These are phyloP conservation scores for Uronychia binucleata DNA, from an alignment of 73 alveolate genomes.

Conservation along the genomic window DNA sequence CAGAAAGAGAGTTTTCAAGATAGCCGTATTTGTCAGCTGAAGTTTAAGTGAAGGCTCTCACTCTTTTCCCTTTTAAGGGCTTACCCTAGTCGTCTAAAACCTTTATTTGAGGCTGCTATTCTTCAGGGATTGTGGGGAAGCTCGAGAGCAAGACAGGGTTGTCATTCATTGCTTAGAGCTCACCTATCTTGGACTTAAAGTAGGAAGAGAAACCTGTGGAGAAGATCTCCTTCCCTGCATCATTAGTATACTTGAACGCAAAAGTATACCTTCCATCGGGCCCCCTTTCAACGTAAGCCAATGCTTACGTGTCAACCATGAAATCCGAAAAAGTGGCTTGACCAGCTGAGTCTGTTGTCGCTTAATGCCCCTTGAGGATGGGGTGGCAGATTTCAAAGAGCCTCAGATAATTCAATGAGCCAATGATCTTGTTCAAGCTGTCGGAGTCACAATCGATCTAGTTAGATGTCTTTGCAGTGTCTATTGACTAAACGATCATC, in stretches of 20 bases:
- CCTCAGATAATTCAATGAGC: not conserved
- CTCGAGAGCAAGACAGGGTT: not conserved
- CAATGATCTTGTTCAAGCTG: not conserved
- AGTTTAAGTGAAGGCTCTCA: conserved; percentile 8
- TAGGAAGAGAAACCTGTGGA: not conserved
- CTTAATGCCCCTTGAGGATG: not conserved
- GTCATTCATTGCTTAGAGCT: not conserved
- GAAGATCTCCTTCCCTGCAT: not conserved
- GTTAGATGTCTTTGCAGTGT: too few relatives aligned
- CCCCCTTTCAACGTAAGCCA: too few relatives aligned
- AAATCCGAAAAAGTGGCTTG: not conserved
- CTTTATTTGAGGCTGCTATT: not conserved
- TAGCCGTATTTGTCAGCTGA: not conserved
- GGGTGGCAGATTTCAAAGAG: not conserved
- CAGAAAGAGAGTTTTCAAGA: not conserved
- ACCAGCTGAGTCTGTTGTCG: not conserved
- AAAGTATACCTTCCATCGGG: conserved; percentile 13
- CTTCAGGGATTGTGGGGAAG: not conserved
- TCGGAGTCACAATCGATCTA: conserved; percentile 15
- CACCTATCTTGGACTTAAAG: not conserved
- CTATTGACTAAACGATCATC: too few relatives aligned
- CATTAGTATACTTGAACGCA: not conserved
- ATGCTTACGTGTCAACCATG: not conserved
- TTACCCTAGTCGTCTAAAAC: conserved; percentile 1
- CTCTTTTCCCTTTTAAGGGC: conserved; percentile 24